Conservation (phyloP, 306 rosid species). For the Malus sieversii region DNA sequence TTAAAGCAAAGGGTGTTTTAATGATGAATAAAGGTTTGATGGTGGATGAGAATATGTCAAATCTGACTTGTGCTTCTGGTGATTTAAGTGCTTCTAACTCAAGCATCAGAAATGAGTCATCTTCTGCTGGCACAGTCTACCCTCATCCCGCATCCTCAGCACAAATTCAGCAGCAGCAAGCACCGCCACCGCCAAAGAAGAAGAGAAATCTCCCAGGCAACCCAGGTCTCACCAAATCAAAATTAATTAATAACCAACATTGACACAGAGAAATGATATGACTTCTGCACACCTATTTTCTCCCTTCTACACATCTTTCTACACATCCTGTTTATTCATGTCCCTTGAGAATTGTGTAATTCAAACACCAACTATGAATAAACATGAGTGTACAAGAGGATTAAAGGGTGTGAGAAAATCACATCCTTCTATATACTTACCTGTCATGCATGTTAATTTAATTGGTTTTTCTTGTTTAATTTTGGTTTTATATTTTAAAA, state of each 20-base stretch:
- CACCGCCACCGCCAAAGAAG: conserved; percentile 46
- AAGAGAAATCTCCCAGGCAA: conserved; percentile 80
- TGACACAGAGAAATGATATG: neutral
- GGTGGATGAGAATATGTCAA: conserved; percentile 60
- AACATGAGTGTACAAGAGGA: neutral
- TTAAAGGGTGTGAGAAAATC: neutral
- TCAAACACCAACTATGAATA: no score
- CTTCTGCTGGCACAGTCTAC: conserved; percentile 17
- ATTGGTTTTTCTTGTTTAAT: neutral
- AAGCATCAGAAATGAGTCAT: conserved; percentile 33
- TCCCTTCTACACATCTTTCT: neutral
- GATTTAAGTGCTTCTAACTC: conserved; percentile 61
- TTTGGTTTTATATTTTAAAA: neutral
- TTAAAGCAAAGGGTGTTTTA: conserved; percentile 6
- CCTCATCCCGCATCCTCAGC: conserved; percentile 45
- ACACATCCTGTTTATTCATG: neutral
- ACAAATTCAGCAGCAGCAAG: conserved; percentile 10
- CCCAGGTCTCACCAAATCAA: conserved; percentile 47
- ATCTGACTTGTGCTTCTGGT: conserved; percentile 64
- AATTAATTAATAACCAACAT: neutral
- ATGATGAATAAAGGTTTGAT: conserved; percentile 39
- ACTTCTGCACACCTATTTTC: neutral
- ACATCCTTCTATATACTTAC: neutral
- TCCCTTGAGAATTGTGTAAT: no score
- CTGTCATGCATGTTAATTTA: neutral